Conservation (phyloP, 2,329 filamentous ascomycete genomes). For the Chalaropsis ovoidea region DNA sequence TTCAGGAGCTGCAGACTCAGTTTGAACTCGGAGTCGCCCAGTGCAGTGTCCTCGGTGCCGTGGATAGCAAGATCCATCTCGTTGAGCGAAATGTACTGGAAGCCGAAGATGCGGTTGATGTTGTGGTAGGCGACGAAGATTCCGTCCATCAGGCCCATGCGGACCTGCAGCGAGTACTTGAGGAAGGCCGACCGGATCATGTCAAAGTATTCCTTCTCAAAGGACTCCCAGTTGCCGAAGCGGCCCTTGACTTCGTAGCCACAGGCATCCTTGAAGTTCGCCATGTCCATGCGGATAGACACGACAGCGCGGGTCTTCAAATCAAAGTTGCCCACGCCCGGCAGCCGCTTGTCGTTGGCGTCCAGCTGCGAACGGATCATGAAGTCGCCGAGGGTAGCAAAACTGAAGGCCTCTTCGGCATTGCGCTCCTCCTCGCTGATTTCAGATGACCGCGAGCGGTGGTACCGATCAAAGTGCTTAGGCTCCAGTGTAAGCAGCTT, state of each 20-base stretch:
- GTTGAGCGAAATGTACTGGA: slow-evolving; percentile 77
- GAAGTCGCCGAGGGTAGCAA: slow-evolving; percentile 75
- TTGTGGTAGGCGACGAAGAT: slow-evolving; percentile 98
- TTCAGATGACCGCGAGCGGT: slow-evolving; percentile 55
- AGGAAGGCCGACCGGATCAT: slow-evolving; percentile 92
- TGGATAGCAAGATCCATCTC: slow-evolving; percentile 93
- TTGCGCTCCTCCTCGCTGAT: slow-evolving; percentile 62
- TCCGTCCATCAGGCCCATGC: slow-evolving; percentile 96
- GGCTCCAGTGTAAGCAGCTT: slow-evolving; percentile 79
- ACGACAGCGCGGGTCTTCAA: slow-evolving; percentile 90
- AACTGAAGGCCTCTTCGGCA: slow-evolving; percentile 73
- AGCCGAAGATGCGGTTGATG: slow-evolving; percentile 87
- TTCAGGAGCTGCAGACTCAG: slow-evolving; percentile 71
- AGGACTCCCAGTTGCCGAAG: slow-evolving; percentile 77
- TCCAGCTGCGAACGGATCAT: slow-evolving; percentile 93
- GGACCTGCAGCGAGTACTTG: slow-evolving; percentile 92
- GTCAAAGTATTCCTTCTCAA: slow-evolving; percentile 90
- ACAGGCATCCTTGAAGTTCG: slow-evolving; percentile 59
- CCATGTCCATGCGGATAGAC: slow-evolving; percentile 77
- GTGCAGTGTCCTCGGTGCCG: slow-evolving; percentile 51
- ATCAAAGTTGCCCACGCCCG: slow-evolving; percentile 89
- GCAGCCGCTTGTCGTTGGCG: slow-evolving; percentile 73
- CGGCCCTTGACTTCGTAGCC: slow-evolving; percentile 77
- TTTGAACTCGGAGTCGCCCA: slow-evolving; percentile 81
- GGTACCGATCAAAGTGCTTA: slow-evolving; percentile 76